Evolutionary conservation across 306 rosid species (phyloP), one percentile per base, ranked within the genome.

Genomic region (Vicia villosa): DNA sequence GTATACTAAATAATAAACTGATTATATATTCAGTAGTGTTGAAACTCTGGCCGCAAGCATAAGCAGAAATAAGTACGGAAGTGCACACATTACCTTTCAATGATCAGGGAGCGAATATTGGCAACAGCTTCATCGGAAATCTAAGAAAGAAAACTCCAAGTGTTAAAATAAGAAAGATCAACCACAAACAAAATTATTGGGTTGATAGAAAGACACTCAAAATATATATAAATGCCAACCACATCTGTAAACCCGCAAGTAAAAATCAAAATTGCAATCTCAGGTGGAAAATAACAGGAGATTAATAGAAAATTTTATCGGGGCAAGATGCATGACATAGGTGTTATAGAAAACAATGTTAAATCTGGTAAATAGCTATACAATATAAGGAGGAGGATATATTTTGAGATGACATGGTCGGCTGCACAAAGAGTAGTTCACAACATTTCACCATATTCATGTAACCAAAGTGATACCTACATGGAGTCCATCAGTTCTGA

Each of bases 401-500:
- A 59, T 28, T 41, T 12, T 30, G 50, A 46, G 30, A 34, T 19
- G 65, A 28, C 56, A 64, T 13, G 58, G n/a, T 66, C 21, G 6
- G 65, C 47, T 46, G 74, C 66, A 40, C 68, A 71, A 37, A 69
- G 38, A 55, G 41, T 15, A 71, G 63, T 50, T 70, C 68, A 61
- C 19, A 60, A 28, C 47, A 43, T 58, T 73, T 70, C 45, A 57
- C 34, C 72, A 74, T 16, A 80, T 78, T 72, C 69, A 74, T 60
- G 78, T 77, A 80, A 80, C 79, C 71, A 82, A 85, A 74, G 76
- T 15, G 89, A 64, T 75, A 84, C 96, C 77, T 87, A 94, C 99
- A 57, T 94, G 97, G 70, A 83, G 74, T 64, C 99, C 99, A 83
- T 94, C 99, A 21, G 99, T 94, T 84, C 97, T 84, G 61, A 64